phyloP scores from a whole-genome alignment of 495 filamentous ascomycete genomes.

The Podospora bellae-mahoneyi region DNA sequence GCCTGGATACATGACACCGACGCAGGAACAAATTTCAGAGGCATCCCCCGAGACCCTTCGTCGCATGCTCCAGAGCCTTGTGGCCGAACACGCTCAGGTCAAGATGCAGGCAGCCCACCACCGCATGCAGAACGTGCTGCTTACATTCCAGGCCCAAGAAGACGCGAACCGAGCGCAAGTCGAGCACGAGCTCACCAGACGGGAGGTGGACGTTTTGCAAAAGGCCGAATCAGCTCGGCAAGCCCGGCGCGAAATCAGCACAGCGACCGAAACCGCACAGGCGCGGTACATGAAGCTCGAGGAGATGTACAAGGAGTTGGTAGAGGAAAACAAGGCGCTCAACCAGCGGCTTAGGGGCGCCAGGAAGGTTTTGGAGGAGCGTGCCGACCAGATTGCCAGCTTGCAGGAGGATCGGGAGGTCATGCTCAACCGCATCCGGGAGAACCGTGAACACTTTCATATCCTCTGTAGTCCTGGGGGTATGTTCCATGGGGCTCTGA shows the following conservation, averaged over 20 bases:
- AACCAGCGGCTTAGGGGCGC: constrained; percentile 65
- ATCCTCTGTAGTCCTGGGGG: constrained; percentile 58
- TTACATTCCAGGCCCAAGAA: constrained; percentile 81
- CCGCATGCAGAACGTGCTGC: constrained; percentile 85
- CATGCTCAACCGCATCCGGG: constrained; percentile 75
- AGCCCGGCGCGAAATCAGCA: constrained; percentile 42
- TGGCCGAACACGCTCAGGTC: constrained; percentile 58
- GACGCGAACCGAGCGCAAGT: constrained; percentile 84
- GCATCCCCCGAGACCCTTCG: constrained; percentile 59
- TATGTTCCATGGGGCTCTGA: constrained; percentile 52
- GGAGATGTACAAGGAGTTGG: constrained; percentile 53
- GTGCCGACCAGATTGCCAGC: constrained; percentile 63
- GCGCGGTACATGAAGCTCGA: constrained; percentile 48
- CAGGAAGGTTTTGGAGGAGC: constrained; percentile 65
- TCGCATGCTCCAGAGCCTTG: constrained; percentile 46
- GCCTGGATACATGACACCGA: constrained; percentile 55
- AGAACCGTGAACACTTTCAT: constrained; percentile 81
- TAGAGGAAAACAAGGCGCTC: constrained; percentile 61
- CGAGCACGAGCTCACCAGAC: constrained; percentile 86
- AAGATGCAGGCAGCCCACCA: constrained; percentile 86
- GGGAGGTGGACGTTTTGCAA: constrained; percentile 85
- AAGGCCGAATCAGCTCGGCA: constrained; percentile 53
- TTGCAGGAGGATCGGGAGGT: constrained; percentile 69
- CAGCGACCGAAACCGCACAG: constrained; percentile 39
- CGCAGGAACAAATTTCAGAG: constrained; percentile 60